Evolutionary conservation across 2,329 filamentous ascomycete genomes (phyloP), one percentile per base, ranked within the genome.

Genomic region (Achaetomium macrosporum): DNA sequence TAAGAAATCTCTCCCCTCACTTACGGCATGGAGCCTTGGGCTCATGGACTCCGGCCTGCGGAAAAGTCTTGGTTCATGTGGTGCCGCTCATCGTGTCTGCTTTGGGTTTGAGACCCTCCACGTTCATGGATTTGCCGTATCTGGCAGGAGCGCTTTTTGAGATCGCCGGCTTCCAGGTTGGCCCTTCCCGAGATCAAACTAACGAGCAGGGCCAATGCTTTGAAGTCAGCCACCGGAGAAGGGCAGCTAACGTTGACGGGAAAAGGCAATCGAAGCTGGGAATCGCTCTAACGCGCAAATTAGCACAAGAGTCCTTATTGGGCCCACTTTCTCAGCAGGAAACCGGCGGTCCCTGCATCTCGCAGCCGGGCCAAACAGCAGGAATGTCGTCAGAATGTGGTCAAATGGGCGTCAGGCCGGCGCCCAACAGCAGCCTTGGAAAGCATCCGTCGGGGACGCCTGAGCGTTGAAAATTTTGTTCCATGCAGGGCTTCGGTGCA

Each of bases 351-450:
- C 30, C 19, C 30, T 17, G n/a, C 12, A 10, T 25, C 19, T 20
- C 40, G 40, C 40, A 25, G 17, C 40, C 19, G 40, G 25, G 7
- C 40, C 10, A 42, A 42, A 25, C 19, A 8, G 17, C 40, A 20
- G 40, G 40, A 42, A 25, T 15, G 17, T 17, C 43, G 7, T 16
- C n/a, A 33, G 10, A 19, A 35, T 29, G 43, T 17, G 16, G 31
- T 11, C 43, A 44, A 30, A 10, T 42, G 17, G 29, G 11, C 42
- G 25, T 15, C 25, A 44, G 39, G n/a, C n/a, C 46, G 33, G 35
- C 25, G 17, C 55, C 61, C 58, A 58, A 59, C 51, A 57, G 54
- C 54, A 45, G 51, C 49, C 56, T 17, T 37, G 13, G 31, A 43
- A 54, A 53, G 41, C 50, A 49, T 49, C 54, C 40, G 45, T 55